A percentile compares a stretch with the other conserved stretches of the same genome.
These are phyloP conservation scores for Primulina eburnea DNA, from an alignment of 257 asterid genomes.

Conservation along the genomic window DNA sequence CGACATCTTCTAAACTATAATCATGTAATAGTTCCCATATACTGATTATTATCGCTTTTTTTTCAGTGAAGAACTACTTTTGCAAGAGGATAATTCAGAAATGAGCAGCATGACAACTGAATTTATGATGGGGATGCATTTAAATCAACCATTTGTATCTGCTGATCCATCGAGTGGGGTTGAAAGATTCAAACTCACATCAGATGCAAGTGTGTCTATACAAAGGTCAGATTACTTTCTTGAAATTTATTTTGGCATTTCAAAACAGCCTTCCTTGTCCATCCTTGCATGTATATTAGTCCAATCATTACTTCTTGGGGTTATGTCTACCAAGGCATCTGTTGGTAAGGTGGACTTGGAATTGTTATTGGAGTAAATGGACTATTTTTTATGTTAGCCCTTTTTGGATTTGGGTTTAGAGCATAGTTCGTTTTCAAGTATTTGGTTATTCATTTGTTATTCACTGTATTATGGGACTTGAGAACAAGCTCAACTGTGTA, in stretches of 20 bases:
- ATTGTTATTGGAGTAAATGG: not conserved
- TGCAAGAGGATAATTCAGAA: constrained; percentile 89
- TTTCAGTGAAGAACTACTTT: constrained; percentile 84
- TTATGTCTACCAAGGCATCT: not conserved
- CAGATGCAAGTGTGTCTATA: constrained; percentile 43
- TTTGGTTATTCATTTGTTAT: not conserved
- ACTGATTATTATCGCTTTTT: constrained; percentile 3
- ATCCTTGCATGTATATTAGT: constrained; percentile 2
- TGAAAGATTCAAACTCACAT: constrained; percentile 46
- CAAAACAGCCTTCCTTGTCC: not conserved
- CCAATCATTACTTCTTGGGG: not conserved
- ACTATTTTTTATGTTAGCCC: not conserved
- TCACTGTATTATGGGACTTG: not conserved
- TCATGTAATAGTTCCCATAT: not conserved
- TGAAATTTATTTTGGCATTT: constrained; percentile 7
- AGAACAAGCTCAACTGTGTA: not conserved
- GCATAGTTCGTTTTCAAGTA: too few species aligned
- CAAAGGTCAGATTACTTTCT: constrained; percentile 51
- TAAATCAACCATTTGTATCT: constrained; percentile 48
- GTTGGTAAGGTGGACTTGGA: not conserved
- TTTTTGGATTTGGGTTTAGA: not conserved
- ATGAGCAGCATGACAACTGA: constrained; percentile 57
- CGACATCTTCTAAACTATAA: not conserved
- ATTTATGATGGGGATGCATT: constrained; percentile 61
- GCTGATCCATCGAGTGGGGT: constrained; percentile 50